Conservation (phyloP, 495 filamentous ascomycete species). For the Talaromyces adpressus region DNA sequence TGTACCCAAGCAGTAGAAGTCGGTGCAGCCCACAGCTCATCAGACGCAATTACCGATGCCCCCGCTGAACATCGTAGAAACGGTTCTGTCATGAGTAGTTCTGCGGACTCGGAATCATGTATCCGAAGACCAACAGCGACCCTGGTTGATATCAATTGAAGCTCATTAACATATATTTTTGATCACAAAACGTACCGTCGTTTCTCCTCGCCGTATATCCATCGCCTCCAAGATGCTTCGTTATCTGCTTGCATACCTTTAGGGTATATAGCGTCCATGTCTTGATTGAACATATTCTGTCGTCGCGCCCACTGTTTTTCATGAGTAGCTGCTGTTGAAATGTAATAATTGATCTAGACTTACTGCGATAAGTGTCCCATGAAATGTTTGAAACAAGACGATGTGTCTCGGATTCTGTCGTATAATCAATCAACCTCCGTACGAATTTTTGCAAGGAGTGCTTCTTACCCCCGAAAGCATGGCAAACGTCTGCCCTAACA, state of each 20-base stretch:
- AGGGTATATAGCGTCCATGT: neutral
- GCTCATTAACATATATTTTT: neutral
- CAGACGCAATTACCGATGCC: slow-evolving; percentile 16
- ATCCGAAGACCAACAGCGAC: slow-evolving; percentile 22
- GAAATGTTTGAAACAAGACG: slow-evolving; percentile 25
- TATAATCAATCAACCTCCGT: neutral
- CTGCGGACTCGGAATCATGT: slow-evolving; percentile 30
- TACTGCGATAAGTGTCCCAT: slow-evolving; percentile 29
- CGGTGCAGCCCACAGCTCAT: slow-evolving; percentile 23
- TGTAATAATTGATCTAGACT: neutral
- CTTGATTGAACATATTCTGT: slow-evolving; percentile 4
- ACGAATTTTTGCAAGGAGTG: no score
- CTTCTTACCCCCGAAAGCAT: slow-evolving; percentile 22
- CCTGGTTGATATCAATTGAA: slow-evolving; percentile 9
- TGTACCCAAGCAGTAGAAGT: slow-evolving; percentile 23
- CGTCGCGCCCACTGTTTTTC: slow-evolving; percentile 19
- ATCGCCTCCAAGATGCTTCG: slow-evolving; percentile 11
- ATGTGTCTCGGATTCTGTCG: slow-evolving; percentile 16
- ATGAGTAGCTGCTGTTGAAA: neutral
- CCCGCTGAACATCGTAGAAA: slow-evolving; percentile 18
- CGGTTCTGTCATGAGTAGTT: slow-evolving; percentile 26
- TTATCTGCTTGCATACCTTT: slow-evolving; percentile 11
- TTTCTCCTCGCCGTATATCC: slow-evolving; percentile 12
- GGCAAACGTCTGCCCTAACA: slow-evolving; percentile 32
- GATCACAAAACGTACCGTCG: slow-evolving; percentile 16